These are phyloP conservation scores for Tulasnella calospora DNA, from an alignment of 768 basidiomycete genomes.

Conservation along the genomic window DNA sequence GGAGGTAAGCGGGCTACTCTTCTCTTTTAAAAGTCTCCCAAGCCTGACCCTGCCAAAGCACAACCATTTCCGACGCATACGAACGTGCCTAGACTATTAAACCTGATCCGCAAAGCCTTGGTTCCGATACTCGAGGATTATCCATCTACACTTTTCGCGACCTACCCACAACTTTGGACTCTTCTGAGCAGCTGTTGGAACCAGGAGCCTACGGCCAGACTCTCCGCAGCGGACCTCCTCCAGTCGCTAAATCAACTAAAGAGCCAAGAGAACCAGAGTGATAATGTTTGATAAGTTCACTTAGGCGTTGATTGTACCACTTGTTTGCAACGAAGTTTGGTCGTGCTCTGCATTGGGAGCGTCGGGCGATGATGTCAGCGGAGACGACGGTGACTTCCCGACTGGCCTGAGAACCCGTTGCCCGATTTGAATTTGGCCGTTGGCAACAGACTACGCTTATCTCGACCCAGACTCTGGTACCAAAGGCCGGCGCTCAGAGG, in stretches of 20 bases:
- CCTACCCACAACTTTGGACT: background rate
- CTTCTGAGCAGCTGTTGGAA: background rate
- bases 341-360: background rate
- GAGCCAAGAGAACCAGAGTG: background rate
- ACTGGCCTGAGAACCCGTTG: background rate
- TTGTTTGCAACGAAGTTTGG: no score
- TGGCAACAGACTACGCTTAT: slow-evolving; percentile 7
- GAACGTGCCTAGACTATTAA: background rate
- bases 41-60: background rate
- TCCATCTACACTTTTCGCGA: background rate
- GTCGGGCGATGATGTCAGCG: background rate
- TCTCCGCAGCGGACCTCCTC: background rate
- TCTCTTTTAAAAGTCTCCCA: no score
- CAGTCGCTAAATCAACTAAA: background rate
- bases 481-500: background rate
- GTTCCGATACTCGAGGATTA: background rate
- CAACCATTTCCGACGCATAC: background rate
- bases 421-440: background rate
- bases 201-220: background rate
- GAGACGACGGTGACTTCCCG: background rate
- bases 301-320: background rate
- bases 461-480: background rate
- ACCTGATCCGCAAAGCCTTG: background rate
- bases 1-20: background rate
- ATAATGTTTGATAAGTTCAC: background rate